Base-by-base conservation (phyloP, 2,329 filamentous ascomycete species). In the Curvularia sp. region DNA sequence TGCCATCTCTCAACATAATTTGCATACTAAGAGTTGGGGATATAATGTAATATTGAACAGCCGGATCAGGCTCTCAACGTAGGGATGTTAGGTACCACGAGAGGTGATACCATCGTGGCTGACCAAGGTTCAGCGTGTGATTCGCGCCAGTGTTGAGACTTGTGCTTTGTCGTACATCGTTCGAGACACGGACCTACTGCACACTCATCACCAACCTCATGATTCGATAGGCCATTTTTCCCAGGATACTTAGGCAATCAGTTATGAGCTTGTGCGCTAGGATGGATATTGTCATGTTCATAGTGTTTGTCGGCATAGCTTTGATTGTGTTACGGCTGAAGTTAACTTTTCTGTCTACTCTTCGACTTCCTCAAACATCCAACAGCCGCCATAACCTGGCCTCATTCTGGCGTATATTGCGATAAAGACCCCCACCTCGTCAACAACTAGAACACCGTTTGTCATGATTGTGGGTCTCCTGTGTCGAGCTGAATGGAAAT, bases 41-140 rank as follows among this genome's bases (percentile, higher is more conserved):
- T 41, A n/a, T 50, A 41, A 50, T 50, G 48, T 50, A 50, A 41
- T 41, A 39, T 39, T 12, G n/a, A 28, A 50, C 15, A 10, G 18
- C 35, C n/a, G 30, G 15, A 41, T 50, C 28, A 15, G 33, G 26
- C 12, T 12, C 18, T 41, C 15, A 26, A 28, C 12, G 20, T 8
- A 41, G n/a, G 33, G 3, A 30, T 38, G 26, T 50, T 1, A 30
- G 8, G 48, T 41, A 24, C 35, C 24, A 30, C 24, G 4, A 9
- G 26, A 18, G 15, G 24, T 30, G 24, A 20, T 24, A 41, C 24
- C 18, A 28, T 28, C n/a, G n/a, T 31, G n/a, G 15, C 24, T 50
- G 35, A 41, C 22, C 5, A 15, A 50, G 18, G 20, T n/a, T 33
- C 18, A 48, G 8, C 18, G 30, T 33, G 9, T 5, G 4, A 22